Evolutionary conservation across 345 rosid genomes (phyloP).

Genomic region (Citrus inodora): DNA sequence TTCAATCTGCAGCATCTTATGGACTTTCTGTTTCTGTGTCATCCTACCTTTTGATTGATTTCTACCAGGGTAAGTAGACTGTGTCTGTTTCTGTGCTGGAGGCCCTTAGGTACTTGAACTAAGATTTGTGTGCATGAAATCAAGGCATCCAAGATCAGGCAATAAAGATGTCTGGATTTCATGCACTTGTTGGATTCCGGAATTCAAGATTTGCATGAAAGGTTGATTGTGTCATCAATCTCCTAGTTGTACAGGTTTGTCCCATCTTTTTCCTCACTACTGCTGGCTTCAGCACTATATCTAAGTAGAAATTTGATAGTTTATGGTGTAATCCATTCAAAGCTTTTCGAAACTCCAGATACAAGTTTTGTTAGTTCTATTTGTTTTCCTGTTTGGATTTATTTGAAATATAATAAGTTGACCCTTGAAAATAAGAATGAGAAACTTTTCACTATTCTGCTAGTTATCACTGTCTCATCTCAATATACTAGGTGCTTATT

Average conservation of each 20-base stretch:
- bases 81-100: not conserved
- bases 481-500: not conserved
- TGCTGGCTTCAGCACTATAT: not conserved
- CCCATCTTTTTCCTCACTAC: not conserved
- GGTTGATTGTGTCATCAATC: not conserved
- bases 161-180: not conserved
- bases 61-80: not conserved
- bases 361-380: not conserved
- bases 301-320: not conserved
- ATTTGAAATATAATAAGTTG: not conserved
- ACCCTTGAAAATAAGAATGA: not conserved
- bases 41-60: not conserved
- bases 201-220: not conserved
- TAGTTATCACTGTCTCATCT: not conserved
- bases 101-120: not conserved
- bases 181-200: not conserved
- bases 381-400: not conserved
- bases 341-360: not conserved
- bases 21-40: not conserved
- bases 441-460: not conserved
- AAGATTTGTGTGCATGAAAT: conserved; percentile 2
- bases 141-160: not conserved
- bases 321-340: not conserved
- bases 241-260: not conserved
- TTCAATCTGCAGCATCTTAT: not conserved